Percentiles rank a stretch among this genome's conserved stretches.
phyloP scores from a whole-genome alignment of 257 asterid species.

The Jacaranda copaia region DNA sequence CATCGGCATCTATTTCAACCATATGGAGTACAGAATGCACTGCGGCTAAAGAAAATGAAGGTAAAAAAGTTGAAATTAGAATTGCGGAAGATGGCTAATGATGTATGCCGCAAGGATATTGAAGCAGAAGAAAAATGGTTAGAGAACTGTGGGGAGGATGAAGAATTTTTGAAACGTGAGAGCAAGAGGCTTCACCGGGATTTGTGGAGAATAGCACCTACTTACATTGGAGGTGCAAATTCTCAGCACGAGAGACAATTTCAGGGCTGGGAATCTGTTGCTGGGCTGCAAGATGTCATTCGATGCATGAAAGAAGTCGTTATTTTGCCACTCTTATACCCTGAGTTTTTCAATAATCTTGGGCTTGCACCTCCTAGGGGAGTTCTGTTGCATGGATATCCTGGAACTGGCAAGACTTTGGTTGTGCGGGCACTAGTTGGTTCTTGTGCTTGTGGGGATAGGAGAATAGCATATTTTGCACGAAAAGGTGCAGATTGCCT shows the following conservation, averaged over 20 bases:
- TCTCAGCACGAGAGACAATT: conserved; percentile 54
- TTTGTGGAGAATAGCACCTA: conserved; percentile 88
- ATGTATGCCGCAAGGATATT: conserved; percentile 82
- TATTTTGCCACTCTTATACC: conserved; percentile 90
- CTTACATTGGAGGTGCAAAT: conserved; percentile 85
- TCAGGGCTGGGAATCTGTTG: conserved; percentile 98
- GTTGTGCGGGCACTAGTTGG: conserved; percentile 98
- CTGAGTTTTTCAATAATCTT: conserved; percentile 81
- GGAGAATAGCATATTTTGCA: conserved; percentile 94
- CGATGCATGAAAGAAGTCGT: conserved; percentile 99
- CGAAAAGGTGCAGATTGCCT: conserved; percentile 99
- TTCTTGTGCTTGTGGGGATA: conserved; percentile 96
- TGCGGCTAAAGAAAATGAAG: conserved; percentile 73
- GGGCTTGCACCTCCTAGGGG: conserved; percentile 99
- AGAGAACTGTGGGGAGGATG: conserved; percentile 99
- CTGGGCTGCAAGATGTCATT: conserved; percentile 95
- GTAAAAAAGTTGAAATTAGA: conserved; percentile 79
- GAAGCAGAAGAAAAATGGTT: conserved; percentile 98
- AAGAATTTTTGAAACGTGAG: conserved; percentile 96
- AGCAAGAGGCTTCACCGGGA: conserved; percentile 99
- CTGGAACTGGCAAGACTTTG: conserved; percentile 99
- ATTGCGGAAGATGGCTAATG: conserved; percentile 75
- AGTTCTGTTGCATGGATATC: conserved; percentile 96
- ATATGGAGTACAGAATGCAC: conserved; percentile 67
- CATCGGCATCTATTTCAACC: conserved; percentile 96